Evolutionary conservation across 192 early-diverging fungal species (phyloP), one percentile per base, ranked within the genome.

Genomic region (Haplosporangium gracile): DNA sequence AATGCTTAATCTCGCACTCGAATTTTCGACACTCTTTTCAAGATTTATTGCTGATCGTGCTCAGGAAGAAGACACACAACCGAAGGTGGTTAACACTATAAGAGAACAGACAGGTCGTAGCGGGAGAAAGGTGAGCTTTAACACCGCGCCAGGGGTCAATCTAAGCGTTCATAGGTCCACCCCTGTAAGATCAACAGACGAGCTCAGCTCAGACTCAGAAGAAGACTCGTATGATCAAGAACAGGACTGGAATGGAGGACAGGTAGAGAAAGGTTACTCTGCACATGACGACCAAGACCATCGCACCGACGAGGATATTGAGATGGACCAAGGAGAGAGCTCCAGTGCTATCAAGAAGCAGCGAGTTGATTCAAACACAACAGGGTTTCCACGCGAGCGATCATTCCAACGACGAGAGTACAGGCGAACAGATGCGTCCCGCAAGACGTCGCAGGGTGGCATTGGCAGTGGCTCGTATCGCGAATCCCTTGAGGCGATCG

Each of bases 11-110:
- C 79, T 86, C 1, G 76, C 65, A 32, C 63, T 86, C n/a, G 68
- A 74, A 42, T 86, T 86, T 29, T 81, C 84, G 20, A 55, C 72
- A 4, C 29, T 86, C 29, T 81, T 86, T 51, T 60, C 79, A 4
- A 70, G 57, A 0, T 86, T 78, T 57, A 78, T 86, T 15, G 32
- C 39, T 0, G 82, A 85, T 32, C 73, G 70, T 18, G 84, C 74
- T 34, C 29, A 40, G 65, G 36, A 68, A 34, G 18, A 43, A n/a
- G 49, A 29, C 32, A 22, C 60, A 51, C 32, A 42, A 2, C 34
- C 1, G 49, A 57, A 51, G 22, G 36, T 13, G 16, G n/a, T 34
- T 29, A 29, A 65, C 29, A 29, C 60, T 65, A 3, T 29, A 32
- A 43, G 36, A 10, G 18, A 45, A 36, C 57, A 40, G 55, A 68